Conservation (phyloP, 495 filamentous ascomycete genomes). For the Filosporella fistucella region DNA sequence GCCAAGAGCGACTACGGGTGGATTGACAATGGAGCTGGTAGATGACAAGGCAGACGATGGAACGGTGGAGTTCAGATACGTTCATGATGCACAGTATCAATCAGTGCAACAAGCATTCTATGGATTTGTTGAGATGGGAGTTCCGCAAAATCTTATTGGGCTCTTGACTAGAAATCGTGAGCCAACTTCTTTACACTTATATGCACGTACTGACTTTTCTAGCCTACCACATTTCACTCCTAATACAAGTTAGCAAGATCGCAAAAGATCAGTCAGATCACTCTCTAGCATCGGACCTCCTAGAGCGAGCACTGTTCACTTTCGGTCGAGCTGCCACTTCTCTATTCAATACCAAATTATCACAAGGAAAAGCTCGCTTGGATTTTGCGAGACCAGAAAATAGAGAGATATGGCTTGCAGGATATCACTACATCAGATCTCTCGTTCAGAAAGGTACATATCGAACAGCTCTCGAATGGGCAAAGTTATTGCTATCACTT, state of each 20-base stretch:
- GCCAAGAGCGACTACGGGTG: slow-evolving; percentile 76
- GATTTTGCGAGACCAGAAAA: slow-evolving; percentile 80
- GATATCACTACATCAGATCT: slow-evolving; percentile 81
- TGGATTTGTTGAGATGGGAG: slow-evolving; percentile 72
- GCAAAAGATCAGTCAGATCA: slow-evolving; percentile 86
- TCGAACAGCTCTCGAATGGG: slow-evolving; percentile 89
- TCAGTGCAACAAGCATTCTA: slow-evolving; percentile 73
- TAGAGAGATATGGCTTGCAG: slow-evolving; percentile 85
- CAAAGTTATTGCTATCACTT: slow-evolving; percentile 74
- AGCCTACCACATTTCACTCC: slow-evolving; percentile 86
- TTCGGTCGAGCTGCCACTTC: slow-evolving; percentile 84
- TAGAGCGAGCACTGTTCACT: slow-evolving; percentile 88
- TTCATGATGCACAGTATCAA: slow-evolving; percentile 74
- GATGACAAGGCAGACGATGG: slow-evolving; percentile 40
- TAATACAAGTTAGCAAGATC: slow-evolving; percentile 89
- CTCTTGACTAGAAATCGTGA: slow-evolving; percentile 40
- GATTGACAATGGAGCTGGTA: slow-evolving; percentile 79
- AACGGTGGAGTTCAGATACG: slow-evolving; percentile 63
- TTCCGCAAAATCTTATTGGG: slow-evolving; percentile 58
- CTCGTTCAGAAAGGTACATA: slow-evolving; percentile 88
- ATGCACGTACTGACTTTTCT: slow-evolving; percentile 12
- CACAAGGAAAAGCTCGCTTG: slow-evolving; percentile 72
- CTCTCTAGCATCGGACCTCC: slow-evolving; percentile 76
- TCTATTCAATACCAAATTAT: slow-evolving; percentile 68
- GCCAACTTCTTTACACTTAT: not conserved